A percentile compares a stretch with the other conserved stretches of the same genome.
Conservation (phyloP, 2,329 filamentous ascomycete genomes). For the Cladobotryum mycophilum region DNA sequence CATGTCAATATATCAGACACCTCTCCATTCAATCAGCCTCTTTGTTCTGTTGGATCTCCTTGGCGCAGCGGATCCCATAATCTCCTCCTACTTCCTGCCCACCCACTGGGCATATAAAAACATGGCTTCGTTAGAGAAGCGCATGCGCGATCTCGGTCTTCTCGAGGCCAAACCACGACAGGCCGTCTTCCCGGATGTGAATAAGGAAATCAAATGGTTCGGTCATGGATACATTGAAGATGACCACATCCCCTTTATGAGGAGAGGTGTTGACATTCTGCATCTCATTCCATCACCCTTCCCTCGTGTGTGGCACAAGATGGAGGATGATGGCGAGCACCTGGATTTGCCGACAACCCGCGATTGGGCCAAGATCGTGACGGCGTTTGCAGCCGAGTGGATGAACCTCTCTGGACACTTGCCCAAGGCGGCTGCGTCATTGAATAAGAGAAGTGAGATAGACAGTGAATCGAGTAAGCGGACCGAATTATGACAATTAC, state of each 20-base stretch:
- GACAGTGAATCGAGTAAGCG: conserved; percentile 21
- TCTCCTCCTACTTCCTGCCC: conserved; percentile 82
- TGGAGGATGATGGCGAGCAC: conserved; percentile 77
- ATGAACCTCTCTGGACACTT: conserved; percentile 60
- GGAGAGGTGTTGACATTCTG: conserved; percentile 76
- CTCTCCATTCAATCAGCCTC: conserved; percentile 72
- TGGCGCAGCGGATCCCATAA: conserved; percentile 58
- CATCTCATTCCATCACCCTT: conserved; percentile 86
- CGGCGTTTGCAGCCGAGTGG: conserved; percentile 86
- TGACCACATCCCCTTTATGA: conserved; percentile 89
- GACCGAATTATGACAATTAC: conserved; percentile 25
- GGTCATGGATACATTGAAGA: conserved; percentile 58
- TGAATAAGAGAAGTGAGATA: conserved; percentile 22
- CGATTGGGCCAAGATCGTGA: conserved; percentile 82
- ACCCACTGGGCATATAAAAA: conserved; percentile 90
- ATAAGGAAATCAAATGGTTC: conserved; percentile 47
- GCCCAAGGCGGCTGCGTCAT: conserved; percentile 20
- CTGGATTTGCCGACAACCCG: conserved; percentile 72
- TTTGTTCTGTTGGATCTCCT: conserved; percentile 91
- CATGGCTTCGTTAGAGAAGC: conserved; percentile 67
- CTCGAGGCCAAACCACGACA: conserved; percentile 52
- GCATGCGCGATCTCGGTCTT: conserved; percentile 60
- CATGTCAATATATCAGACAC: conserved; percentile 67
- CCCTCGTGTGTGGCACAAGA: conserved; percentile 78
- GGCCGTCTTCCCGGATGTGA: conserved; percentile 60